Percentiles rank a stretch among this genome's conserved stretches.
Conservation (phyloP, 1,139 yeast species). For the Eremothecium sinecaudum region DNA sequence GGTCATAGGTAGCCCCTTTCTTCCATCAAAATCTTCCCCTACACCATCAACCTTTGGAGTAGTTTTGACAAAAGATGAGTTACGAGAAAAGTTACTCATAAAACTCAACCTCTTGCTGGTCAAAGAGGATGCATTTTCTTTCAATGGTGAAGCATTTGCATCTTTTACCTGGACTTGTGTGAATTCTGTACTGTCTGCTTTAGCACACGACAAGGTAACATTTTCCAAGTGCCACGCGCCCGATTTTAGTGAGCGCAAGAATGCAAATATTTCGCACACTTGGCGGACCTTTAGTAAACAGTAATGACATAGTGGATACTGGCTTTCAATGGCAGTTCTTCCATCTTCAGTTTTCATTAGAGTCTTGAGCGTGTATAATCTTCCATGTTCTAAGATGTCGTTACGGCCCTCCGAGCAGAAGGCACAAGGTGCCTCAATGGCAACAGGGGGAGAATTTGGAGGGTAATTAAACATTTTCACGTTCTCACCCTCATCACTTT, state of each 20-base stretch:
- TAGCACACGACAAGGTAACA: constrained; percentile 21
- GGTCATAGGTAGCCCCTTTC: constrained; percentile 22
- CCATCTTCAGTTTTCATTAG: constrained; percentile 24
- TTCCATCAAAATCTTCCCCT: constrained; percentile 12
- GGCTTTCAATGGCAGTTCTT: constrained; percentile 29
- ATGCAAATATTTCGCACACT: constrained; percentile 69
- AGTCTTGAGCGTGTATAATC: constrained; percentile 58
- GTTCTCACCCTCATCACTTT: constrained; percentile 18
- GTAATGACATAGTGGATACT: constrained; percentile 73
- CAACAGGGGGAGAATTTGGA: constrained; percentile 52
- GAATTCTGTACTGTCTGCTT: constrained; percentile 14
- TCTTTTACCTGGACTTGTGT: constrained; percentile 9
- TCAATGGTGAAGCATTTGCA: constrained; percentile 6
- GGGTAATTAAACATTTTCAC: constrained; percentile 36
- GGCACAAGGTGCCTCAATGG: constrained; percentile 64
- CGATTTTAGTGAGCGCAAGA: constrained; percentile 51
- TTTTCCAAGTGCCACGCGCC: constrained; percentile 44
- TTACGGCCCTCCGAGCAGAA: constrained; percentile 71
- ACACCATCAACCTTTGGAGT: constrained; percentile 13
- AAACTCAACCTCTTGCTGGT: constrained; percentile 20
- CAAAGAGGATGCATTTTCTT: constrained; percentile 10
- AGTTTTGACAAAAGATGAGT: constrained; percentile 7
- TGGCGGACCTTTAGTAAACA: constrained; percentile 74
- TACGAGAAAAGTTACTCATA: constrained; percentile 18
- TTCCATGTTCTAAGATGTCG: constrained; percentile 63